These are phyloP conservation scores for Pholiota molesta DNA, from an alignment of 768 basidiomycete species.

Conservation along the genomic window DNA sequence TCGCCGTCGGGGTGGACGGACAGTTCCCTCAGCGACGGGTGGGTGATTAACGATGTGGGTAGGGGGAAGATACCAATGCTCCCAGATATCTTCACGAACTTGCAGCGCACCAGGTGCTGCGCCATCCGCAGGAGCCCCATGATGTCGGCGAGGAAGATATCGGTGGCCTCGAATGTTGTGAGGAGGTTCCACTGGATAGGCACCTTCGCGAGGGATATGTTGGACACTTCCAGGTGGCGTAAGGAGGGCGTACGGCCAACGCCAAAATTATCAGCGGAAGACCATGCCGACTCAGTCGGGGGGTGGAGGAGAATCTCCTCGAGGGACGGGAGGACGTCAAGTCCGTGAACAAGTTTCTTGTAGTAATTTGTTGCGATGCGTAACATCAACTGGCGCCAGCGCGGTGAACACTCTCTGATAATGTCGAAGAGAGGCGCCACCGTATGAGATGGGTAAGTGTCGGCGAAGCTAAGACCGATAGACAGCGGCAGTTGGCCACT, in stretches of 20 bases:
- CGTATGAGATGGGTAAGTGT: constrained; percentile 1
- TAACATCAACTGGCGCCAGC: constrained; percentile 6
- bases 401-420: background rate
- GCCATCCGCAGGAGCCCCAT: background rate
- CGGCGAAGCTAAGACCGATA: constrained; percentile 3
- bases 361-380: constrained; percentile 2
- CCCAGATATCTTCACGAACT: constrained; percentile 2
- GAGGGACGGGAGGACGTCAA: constrained; percentile 2
- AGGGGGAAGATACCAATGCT: background rate
- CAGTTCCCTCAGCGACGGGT: background rate
- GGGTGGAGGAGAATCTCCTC: constrained; percentile 4
- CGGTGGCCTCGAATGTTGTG: constrained; percentile 2
- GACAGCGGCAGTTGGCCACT: constrained; percentile 1
- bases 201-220: constrained; percentile 4
- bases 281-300: background rate
- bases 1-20: constrained; percentile 6
- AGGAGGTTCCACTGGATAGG: constrained; percentile 4
- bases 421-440: constrained; percentile 4
- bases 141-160: constrained; percentile 7
- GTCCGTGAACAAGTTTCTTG: background rate
- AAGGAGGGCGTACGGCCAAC: constrained; percentile 3
- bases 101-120: background rate
- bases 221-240: constrained; percentile 2
- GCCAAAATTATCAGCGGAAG: background rate
- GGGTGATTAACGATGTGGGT: background rate